Conservation (phyloP, 768 basidiomycete genomes). For the Boletellus ananiceps region DNA sequence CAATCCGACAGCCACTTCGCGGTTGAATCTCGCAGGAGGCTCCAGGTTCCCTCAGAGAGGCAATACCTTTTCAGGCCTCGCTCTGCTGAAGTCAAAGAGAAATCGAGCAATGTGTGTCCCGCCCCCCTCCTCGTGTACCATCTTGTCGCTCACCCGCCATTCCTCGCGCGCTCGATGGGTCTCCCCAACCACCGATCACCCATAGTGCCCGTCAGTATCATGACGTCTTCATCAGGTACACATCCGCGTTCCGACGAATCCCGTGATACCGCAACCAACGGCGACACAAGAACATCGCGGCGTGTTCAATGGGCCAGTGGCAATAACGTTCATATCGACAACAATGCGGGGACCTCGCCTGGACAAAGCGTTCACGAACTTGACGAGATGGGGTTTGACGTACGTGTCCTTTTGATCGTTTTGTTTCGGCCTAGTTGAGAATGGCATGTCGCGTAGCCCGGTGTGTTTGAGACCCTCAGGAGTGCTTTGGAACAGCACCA, state of each 20-base stretch:
- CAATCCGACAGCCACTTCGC: neutral
- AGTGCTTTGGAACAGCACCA: slow-evolving; percentile 51
- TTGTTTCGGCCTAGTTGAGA: neutral
- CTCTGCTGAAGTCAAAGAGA: neutral
- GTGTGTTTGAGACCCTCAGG: slow-evolving; percentile 45
- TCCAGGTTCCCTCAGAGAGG: too few relatives aligned
- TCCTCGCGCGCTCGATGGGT: neutral
- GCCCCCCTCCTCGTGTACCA: too few relatives aligned
- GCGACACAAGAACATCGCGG: slow-evolving; percentile 43
- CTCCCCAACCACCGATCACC: slow-evolving; percentile 5
- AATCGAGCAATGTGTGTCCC: slow-evolving; percentile 7
- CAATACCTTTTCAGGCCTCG: neutral
- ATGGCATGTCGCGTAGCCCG: slow-evolving; percentile 31
- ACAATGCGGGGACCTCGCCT: slow-evolving; percentile 2
- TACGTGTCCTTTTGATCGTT: slow-evolving; percentile 25
- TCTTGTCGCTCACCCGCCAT: neutral
- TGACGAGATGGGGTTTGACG: slow-evolving; percentile 53
- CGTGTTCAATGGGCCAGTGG: slow-evolving; percentile 50
- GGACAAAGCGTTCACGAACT: slow-evolving; percentile 35
- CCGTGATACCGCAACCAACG: slow-evolving; percentile 14
- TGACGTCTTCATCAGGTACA: slow-evolving; percentile 13
- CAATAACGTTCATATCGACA: slow-evolving; percentile 15
- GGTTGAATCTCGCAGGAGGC: too few relatives aligned
- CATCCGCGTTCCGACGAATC: slow-evolving; percentile 5
- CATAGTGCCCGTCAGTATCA: slow-evolving; percentile 10